Evolutionary conservation across 148 eudicot species (phyloP), one percentile per base, ranked within the genome.

Genomic region (Vaccinium myrtillus): DNA sequence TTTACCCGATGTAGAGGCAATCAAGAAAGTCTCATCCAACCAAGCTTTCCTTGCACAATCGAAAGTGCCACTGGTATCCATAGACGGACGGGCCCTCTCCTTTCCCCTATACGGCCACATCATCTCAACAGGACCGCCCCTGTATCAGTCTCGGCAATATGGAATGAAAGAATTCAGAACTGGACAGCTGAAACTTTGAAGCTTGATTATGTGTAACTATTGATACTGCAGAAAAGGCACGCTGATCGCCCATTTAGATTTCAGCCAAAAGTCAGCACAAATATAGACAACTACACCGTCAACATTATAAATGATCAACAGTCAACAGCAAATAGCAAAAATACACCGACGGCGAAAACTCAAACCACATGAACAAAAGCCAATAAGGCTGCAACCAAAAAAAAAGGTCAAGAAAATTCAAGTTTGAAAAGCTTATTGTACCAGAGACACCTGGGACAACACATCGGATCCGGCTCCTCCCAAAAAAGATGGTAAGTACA

Each of bases 251-350:
- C 2, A 11, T 27, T 3, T 16, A 69, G 74, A 69, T 27, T 54
- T 69, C 81, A 25, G 61, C n/a, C 21, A 51, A 78, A 55, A 78
- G 27, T 78, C 81, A 25, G 81, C 81, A 51, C 12, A 78, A 70
- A 77, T 25, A 77, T 25, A 77, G 19, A 51, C 39, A 25, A 23
- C 4, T 27, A 53, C 0, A 25, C 30, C 18, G 11, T 43, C 53
- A 48, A 77, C 11, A 50, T 4, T 12, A 11, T 11, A 21, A 6
- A n/a, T 25, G 56, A 76, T 27, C 39, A 77, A 50, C 55, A 50
- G 18, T 30, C 58, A 75, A 75, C 19, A 75, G 78, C 27, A 15
- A 43, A 5, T 32, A 70, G 18, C 43, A 75, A 32, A 32, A 7
- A 6, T 5, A 5, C 43, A 75, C 78, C 78, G 7, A 73, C 39